Evolutionary conservation across 2,329 filamentous ascomycete genomes (phyloP).

Genomic region (Talaromyces sp.): DNA sequence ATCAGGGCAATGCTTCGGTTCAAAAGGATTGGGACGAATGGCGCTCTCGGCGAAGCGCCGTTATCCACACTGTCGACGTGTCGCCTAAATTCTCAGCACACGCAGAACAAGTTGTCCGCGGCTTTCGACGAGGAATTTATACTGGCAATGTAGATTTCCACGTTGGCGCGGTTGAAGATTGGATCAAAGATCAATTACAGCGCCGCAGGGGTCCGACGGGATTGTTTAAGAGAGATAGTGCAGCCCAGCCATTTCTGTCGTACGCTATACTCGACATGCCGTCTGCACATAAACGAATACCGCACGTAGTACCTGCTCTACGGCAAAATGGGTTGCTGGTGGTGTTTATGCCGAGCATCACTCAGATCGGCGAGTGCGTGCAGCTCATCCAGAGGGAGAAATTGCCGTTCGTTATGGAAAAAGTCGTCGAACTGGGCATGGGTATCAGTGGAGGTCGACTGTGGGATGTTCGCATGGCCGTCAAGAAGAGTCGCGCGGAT

Average conservation of each 20-base stretch:
- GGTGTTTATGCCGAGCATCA: conserved; percentile 72
- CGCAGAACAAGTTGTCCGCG: conserved; percentile 59
- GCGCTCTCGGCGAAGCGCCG: conserved; percentile 53
- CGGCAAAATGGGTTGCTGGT: conserved; percentile 60
- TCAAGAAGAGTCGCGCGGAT: conserved; percentile 33
- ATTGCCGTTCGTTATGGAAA: conserved; percentile 50
- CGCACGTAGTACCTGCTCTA: conserved; percentile 49
- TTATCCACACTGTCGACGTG: conserved; percentile 71
- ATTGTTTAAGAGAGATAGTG: background rate
- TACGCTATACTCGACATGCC: conserved; percentile 72
- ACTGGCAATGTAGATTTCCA: conserved; percentile 68
- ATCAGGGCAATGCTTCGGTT: conserved; percentile 16
- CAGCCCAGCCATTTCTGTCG: conserved; percentile 57
- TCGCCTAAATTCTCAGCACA: conserved; percentile 57
- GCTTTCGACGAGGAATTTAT: conserved; percentile 68
- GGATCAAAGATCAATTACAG: conserved; percentile 52
- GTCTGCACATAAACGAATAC: conserved; percentile 49
- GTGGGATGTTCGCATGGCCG: conserved; percentile 44
- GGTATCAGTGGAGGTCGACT: conserved; percentile 43
- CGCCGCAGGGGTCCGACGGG: conserved; percentile 23
- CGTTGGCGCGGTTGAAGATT: conserved; percentile 59
- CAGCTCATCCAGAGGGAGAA: conserved; percentile 48
- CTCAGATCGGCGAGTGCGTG: conserved; percentile 66
- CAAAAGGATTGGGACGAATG: conserved; percentile 44
- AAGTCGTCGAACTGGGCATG: conserved; percentile 42